These are phyloP conservation scores for Cladorrhinum sp. DNA, from an alignment of 2,329 filamentous ascomycete species.

Conservation along the genomic window DNA sequence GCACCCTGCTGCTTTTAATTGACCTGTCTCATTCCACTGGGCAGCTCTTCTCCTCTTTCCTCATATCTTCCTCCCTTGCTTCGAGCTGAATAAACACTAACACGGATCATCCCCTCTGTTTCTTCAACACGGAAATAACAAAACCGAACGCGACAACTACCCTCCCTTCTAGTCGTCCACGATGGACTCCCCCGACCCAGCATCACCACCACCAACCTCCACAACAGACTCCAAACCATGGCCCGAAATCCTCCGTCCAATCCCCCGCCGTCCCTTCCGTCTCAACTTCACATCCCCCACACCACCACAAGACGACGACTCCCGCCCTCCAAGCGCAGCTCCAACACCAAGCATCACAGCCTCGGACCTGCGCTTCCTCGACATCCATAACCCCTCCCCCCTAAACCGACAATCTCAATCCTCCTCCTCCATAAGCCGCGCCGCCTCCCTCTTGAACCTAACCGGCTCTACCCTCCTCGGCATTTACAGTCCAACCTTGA, in stretches of 20 bases:
- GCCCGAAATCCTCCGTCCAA: conserved; percentile 62
- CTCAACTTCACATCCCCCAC: conserved; percentile 49
- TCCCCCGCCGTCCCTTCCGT: conserved; percentile 69
- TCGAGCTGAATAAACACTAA: no score
- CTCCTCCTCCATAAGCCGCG: conserved; percentile 54
- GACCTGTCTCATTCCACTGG: no score
- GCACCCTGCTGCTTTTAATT: no score
- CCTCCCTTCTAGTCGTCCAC: background rate
- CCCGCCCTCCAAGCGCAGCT: conserved; percentile 36
- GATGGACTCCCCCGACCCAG: background rate
- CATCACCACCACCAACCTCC: background rate
- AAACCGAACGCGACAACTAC: background rate
- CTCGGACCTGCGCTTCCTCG: conserved; percentile 43
- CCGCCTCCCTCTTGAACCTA: conserved; percentile 78
- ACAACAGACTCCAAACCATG: conserved; percentile 24
- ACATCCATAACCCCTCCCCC: conserved; percentile 29
- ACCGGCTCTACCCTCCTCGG: conserved; percentile 86
- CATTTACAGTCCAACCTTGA: conserved; percentile 71
- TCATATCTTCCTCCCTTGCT: no score
- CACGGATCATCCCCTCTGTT: no score
- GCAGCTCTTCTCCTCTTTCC: no score
- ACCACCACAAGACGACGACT: conserved; percentile 39
- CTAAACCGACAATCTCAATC: conserved; percentile 22
- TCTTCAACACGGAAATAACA: no score
- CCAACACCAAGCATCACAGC: conserved; percentile 40